Conservation (phyloP, 148 eudicot genomes). For the Rhododendron henanense region DNA sequence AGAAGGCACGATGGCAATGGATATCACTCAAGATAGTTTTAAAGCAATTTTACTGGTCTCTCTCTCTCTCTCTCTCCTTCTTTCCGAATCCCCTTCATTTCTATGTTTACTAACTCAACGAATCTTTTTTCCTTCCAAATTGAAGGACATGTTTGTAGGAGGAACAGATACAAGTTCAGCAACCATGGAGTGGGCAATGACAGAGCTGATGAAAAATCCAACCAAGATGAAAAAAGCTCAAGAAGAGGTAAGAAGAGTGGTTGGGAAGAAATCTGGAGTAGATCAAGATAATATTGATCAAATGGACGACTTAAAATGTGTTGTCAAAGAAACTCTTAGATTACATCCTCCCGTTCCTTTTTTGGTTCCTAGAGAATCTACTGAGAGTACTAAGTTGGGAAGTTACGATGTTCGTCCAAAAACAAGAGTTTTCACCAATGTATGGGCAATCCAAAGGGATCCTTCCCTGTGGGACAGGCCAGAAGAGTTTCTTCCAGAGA, state of each 20-base stretch:
- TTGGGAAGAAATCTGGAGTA: not conserved
- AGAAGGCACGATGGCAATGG: not conserved
- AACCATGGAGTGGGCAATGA: constrained; percentile 18
- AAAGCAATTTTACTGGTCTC: too few species aligned
- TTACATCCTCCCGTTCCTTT: constrained; percentile 19
- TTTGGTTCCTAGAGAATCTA: constrained; percentile 1
- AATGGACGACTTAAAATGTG: constrained; percentile 14
- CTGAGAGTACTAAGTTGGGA: not conserved
- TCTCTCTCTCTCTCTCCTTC: too few species aligned
- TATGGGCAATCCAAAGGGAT: constrained; percentile 30
- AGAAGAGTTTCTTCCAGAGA: constrained; percentile 33
- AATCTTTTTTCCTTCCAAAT: too few species aligned
- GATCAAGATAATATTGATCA: not conserved
- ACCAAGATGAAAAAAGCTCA: constrained; percentile 10
- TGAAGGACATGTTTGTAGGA: too few species aligned
- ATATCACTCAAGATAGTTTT: not conserved
- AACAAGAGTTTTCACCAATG: constrained; percentile 29
- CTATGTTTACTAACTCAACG: too few species aligned
- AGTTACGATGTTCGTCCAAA: constrained; percentile 30
- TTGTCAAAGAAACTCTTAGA: constrained; percentile 19
- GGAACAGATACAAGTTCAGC: not conserved
- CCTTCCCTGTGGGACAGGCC: constrained; percentile 28
- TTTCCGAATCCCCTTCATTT: too few species aligned
- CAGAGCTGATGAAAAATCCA: constrained; percentile 10
- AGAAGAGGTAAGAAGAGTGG: constrained; percentile 15